These are phyloP conservation scores for Agaricus blazei DNA, from an alignment of 768 basidiomycete species.

Conservation along the genomic window DNA sequence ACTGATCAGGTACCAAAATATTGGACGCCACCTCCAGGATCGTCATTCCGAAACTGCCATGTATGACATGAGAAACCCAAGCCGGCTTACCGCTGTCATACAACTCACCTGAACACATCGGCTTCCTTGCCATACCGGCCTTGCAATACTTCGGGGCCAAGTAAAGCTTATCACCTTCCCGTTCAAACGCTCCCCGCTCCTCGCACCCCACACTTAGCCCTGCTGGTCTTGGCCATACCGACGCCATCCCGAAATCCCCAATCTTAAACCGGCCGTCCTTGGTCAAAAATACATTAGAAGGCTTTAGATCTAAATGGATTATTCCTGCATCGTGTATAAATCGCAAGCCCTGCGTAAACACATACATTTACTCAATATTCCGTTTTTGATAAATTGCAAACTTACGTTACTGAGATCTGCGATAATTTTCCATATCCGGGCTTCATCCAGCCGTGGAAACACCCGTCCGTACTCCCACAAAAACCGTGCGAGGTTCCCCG, in stretches of 20 bases:
- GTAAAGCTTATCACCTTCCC: constrained; percentile 97
- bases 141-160: constrained; percentile 91
- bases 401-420: constrained; percentile 86
- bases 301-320: constrained; percentile 96
- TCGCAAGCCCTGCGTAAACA: constrained; percentile 57
- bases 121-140: constrained; percentile 91
- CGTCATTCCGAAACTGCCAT: constrained; percentile 83
- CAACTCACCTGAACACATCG: constrained; percentile 89
- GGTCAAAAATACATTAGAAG: constrained; percentile 93
- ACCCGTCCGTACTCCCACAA: constrained; percentile 85
- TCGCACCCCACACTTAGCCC: constrained; percentile 14
- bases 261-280: constrained; percentile 87
- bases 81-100: constrained; percentile 18
- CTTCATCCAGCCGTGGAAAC: constrained; percentile 85
- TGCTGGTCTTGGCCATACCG: constrained; percentile 71
- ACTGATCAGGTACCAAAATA: constrained; percentile 96
- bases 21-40: constrained; percentile 95
- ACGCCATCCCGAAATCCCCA: constrained; percentile 99
- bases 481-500: constrained; percentile 89
- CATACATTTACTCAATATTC: constrained; percentile 7
- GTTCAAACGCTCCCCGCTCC: constrained; percentile 62
- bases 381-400: constrained; percentile 23
- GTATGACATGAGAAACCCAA: constrained; percentile 35
- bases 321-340: constrained; percentile 89
- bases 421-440: constrained; percentile 93